Conservation (phyloP, 2,329 filamentous ascomycete genomes). For the Ilyonectria sp. region DNA sequence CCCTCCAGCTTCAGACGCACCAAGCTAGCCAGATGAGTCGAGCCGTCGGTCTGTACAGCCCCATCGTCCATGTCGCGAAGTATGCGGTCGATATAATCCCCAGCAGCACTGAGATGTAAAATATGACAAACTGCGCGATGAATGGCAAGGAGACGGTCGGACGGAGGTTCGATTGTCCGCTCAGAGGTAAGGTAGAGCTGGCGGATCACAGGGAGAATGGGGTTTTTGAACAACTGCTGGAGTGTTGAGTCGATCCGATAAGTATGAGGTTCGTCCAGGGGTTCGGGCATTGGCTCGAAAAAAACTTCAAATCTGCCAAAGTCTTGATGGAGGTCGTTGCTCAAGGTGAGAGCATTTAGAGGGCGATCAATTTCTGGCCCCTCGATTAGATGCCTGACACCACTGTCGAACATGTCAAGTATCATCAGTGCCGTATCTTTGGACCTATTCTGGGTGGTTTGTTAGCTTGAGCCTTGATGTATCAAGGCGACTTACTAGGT, state of each 20-base stretch:
- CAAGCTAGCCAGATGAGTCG: constrained; percentile 9
- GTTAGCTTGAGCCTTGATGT: not conserved
- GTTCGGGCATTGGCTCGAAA: too few species aligned
- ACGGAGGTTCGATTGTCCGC: constrained; percentile 3
- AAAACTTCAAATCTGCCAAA: too few species aligned
- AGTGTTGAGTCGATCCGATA: constrained; percentile 25
- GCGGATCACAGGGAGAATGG: too few species aligned
- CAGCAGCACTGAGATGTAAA: constrained; percentile 13
- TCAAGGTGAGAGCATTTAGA: constrained; percentile 51
- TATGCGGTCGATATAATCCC: constrained; percentile 9
- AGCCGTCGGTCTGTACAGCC: constrained; percentile 2
- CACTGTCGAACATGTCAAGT: constrained; percentile 60
- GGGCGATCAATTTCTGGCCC: constrained; percentile 58
- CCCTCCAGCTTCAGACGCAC: constrained; percentile 13
- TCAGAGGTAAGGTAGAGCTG: not conserved
- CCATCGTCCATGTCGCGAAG: constrained; percentile 11
- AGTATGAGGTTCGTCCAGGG: too few species aligned
- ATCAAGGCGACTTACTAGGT: not conserved
- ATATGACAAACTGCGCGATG: constrained; percentile 11
- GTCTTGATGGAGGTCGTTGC: too few species aligned
- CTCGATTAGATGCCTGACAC: constrained; percentile 54
- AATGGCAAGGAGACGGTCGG: constrained; percentile 10
- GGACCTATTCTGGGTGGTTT: constrained; percentile 35
- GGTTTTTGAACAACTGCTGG: constrained; percentile 35
- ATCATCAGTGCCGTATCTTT: constrained; percentile 54